Evolutionary conservation across 768 basidiomycete species (phyloP), one percentile per base, ranked within the genome.

Genomic region (Auricularia auricula-judae): DNA sequence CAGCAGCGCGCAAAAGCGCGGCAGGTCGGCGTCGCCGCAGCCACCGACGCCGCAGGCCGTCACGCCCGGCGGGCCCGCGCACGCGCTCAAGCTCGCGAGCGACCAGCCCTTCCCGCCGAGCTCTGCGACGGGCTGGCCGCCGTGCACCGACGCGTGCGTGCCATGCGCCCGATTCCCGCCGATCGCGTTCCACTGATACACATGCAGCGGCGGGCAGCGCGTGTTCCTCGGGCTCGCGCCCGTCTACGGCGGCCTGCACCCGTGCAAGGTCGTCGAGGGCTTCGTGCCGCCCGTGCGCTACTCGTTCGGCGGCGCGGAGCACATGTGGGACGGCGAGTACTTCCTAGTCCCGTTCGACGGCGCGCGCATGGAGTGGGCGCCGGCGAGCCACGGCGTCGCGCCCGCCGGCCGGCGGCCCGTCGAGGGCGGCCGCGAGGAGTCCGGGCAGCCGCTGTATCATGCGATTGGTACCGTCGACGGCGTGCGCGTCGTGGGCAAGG

Each of bases 351-450:
- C 90, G 3, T 87, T 89, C 71, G 81, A 82, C 44, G 74, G 79
- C 0, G 73, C 75, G 33, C 82, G 81, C 63, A 93, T 93, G 90
- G 89, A 89, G 72, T 89, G 83, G 79, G 87, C 92, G 4, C 76
- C 60, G 0, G 82, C 89, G 0, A 79, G 81, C 11, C 72, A 82
- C 64, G 90, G 90, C 3, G 76, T 73, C 54, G 78, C 88, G 62
- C 86, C 89, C 14, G 21, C 66, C 71, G 84, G 84, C 4, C 77
- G 84, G 42, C 72, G 76, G 14, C 86, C 86, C 0, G 78, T 91
- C 18, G 84, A 88, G 68, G 91, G 88, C 1, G 89, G 87, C 1
- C 88, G 88, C 66, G 90, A 92, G 74, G 84, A 88, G 35, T 73
- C 76, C 65, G 89, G 88, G 1, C 73, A 71, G 8, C 84, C 82